Conservation (phyloP, 352 stramenopile species). For the Pythium scleroteichum region DNA sequence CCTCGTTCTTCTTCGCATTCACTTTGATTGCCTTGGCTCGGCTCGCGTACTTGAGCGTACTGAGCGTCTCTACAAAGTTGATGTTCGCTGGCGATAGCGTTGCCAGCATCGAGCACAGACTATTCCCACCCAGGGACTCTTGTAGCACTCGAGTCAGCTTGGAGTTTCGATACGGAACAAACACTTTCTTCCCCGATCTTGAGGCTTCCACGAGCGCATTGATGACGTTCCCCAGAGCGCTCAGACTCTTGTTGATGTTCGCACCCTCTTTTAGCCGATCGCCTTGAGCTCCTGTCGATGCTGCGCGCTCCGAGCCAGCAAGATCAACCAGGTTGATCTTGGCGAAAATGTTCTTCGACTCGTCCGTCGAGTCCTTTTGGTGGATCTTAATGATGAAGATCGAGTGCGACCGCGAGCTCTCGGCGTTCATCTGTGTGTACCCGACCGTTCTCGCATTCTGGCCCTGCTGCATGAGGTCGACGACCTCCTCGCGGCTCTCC, state of each 20-base stretch:
- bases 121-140: constrained; percentile 93
- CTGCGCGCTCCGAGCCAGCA: constrained; percentile 88
- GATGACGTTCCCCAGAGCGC: constrained; percentile 93
- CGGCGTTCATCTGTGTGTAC: constrained; percentile 94
- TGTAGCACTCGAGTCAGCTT: constrained; percentile 94
- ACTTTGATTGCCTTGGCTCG: constrained; percentile 95
- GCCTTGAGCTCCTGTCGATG: constrained; percentile 90
- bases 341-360: constrained; percentile 87
- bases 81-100: constrained; percentile 94
- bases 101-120: constrained; percentile 94
- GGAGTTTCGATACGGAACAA: constrained; percentile 94
- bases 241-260: constrained; percentile 94
- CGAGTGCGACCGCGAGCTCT: constrained; percentile 93
- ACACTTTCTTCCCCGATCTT: constrained; percentile 81
- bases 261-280: constrained; percentile 92
- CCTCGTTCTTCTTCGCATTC: constrained; percentile 92
- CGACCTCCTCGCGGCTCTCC: constrained; percentile 80
- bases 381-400: constrained; percentile 97
- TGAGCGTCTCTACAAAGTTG: constrained; percentile 95
- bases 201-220: constrained; percentile 89
- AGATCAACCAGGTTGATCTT: constrained; percentile 96
- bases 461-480: constrained; percentile 78
- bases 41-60: constrained; percentile 95
- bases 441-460: constrained; percentile 68
- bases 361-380: constrained; percentile 86